A percentile compares a stretch with the other conserved stretches of the same genome.
phyloP scores from a whole-genome alignment of 805 yeast species.

The Candida incommunis region DNA sequence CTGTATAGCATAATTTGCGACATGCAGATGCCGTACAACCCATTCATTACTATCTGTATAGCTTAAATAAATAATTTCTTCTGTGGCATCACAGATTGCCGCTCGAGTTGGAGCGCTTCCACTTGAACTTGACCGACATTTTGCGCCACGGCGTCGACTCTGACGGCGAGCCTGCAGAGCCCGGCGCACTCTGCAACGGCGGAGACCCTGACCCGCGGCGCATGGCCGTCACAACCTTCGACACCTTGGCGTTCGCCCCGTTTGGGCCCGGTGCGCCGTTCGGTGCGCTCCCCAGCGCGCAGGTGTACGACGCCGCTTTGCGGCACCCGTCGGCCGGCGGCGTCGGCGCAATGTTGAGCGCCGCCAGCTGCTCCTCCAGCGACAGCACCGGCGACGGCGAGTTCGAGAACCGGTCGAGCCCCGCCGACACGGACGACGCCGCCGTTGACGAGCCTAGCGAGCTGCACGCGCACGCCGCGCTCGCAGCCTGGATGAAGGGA shows the following conservation, averaged over 20 bases:
- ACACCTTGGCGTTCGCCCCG: not conserved
- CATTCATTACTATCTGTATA: too few species aligned
- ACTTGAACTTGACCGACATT: slow-evolving; percentile 1
- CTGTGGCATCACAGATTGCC: too few species aligned
- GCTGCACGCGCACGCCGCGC: not conserved
- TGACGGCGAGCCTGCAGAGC: not conserved
- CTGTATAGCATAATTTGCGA: too few species aligned
- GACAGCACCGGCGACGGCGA: not conserved
- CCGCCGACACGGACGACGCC: not conserved
- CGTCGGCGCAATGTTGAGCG: not conserved
- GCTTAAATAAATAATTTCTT: too few species aligned
- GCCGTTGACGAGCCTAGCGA: not conserved
- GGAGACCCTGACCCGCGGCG: slow-evolving; percentile 1
- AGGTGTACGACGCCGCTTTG: not conserved
- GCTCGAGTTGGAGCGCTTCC: not conserved
- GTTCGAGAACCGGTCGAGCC: not conserved
- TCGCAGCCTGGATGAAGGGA: slow-evolving; percentile 12
- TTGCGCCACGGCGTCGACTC: not conserved
- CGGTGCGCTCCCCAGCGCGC: not conserved
- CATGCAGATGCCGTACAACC: too few species aligned
- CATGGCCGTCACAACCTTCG: not conserved
- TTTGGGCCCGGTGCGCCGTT: not conserved
- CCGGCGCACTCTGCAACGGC: not conserved
- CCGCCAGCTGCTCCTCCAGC: not conserved
- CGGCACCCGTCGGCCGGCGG: too few species aligned